phyloP scores from a whole-genome alignment of 306 rosid species.

The Citrullus mucosospermus region DNA sequence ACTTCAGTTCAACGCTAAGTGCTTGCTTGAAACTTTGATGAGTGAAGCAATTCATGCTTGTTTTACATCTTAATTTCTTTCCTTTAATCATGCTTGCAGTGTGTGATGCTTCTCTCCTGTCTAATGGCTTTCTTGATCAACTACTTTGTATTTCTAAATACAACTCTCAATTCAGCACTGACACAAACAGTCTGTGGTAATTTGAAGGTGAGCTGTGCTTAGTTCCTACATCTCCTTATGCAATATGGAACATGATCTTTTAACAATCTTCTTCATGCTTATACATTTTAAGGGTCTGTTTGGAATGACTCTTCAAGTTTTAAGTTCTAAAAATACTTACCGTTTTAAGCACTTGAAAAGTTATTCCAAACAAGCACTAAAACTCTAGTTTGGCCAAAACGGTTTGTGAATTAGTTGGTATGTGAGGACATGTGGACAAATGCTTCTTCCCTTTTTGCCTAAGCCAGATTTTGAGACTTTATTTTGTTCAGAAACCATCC shows the following conservation, averaged over 20 bases:
- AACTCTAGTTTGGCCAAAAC: background rate
- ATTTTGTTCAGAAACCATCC: background rate
- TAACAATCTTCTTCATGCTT: no score
- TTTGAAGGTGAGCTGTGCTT: constrained; percentile 26
- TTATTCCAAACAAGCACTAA: no score
- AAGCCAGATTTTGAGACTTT: background rate
- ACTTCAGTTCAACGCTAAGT: background rate
- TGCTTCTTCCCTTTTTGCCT: background rate
- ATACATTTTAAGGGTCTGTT: no score
- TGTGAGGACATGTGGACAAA: background rate
- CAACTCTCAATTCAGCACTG: constrained; percentile 72
- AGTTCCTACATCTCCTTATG: background rate
- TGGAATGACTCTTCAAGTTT: no score
- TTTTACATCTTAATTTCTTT: background rate
- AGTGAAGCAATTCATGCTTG: background rate
- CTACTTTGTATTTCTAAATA: constrained; percentile 61
- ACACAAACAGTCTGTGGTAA: constrained; percentile 81
- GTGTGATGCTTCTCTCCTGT: constrained; percentile 64
- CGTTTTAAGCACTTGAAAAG: no score
- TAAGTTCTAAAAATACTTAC: no score
- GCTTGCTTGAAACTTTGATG: background rate
- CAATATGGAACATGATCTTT: background rate
- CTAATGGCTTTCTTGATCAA: constrained; percentile 58
- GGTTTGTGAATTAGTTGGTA: background rate
- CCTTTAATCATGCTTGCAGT: constrained; percentile 27